Conservation (phyloP, 805 yeast genomes). For the Wickerhamia fluorescens region DNA sequence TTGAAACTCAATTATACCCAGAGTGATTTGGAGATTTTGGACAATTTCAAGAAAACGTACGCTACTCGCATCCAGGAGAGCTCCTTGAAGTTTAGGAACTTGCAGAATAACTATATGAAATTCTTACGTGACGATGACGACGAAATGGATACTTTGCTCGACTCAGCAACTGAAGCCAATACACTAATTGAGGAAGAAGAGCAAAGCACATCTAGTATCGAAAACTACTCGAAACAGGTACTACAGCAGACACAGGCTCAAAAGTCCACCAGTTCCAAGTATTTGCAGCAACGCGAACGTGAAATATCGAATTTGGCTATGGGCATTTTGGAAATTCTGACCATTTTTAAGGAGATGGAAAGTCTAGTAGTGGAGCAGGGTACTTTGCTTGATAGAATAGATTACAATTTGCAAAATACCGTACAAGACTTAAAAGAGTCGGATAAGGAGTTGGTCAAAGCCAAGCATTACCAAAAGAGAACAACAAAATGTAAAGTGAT, state of each 20-base stretch:
- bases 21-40: conserved; percentile 58
- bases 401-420: conserved; percentile 82
- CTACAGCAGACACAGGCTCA: conserved; percentile 39
- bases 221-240: conserved; percentile 47
- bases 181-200: conserved; percentile 15
- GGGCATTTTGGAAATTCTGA: conserved; percentile 89
- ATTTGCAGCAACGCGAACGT: conserved; percentile 67
- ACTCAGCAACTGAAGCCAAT: conserved; percentile 3
- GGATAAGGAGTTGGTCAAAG: conserved; percentile 67
- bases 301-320: conserved; percentile 89
- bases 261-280: conserved; percentile 17
- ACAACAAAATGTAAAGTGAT: conserved; percentile 89
- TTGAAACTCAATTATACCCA: conserved; percentile 30
- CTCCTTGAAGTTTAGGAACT: conserved; percentile 71
- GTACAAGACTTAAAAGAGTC: conserved; percentile 70
- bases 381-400: conserved; percentile 86
- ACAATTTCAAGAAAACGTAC: conserved; percentile 75
- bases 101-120: conserved; percentile 85
- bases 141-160: conserved; percentile 27
- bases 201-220: conserved; percentile 36
- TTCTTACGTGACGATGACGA: conserved; percentile 76
- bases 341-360: conserved; percentile 90
- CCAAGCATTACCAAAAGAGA: conserved; percentile 75
- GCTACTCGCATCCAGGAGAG: conserved; percentile 79
- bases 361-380: conserved; percentile 92